Evolutionary conservation across 352 stramenopile genomes (phyloP).

Genomic region (Hyaloperonospora arabidopsidis): DNA sequence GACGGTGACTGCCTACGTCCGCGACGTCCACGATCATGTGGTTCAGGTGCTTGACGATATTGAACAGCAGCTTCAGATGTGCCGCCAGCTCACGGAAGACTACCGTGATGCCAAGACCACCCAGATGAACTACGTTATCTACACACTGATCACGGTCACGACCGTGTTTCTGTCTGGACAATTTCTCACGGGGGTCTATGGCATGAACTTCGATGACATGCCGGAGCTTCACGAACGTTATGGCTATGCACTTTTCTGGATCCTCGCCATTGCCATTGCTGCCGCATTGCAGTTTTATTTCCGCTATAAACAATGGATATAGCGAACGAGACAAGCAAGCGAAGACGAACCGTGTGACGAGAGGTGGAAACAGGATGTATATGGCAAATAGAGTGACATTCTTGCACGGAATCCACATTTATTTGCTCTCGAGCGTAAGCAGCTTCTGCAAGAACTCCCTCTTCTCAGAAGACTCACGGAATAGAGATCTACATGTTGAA

Average conservation of each 20-base stretch:
- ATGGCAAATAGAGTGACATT: slow-evolving; percentile 3
- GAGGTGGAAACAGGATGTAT: not conserved
- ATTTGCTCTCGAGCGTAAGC: slow-evolving; percentile 10
- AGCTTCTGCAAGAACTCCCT: slow-evolving; percentile 37
- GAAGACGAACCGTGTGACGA: slow-evolving; percentile 9
- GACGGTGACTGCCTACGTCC: slow-evolving; percentile 69
- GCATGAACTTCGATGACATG: slow-evolving; percentile 90
- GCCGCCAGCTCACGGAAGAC: slow-evolving; percentile 65
- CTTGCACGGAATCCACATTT: not conserved
- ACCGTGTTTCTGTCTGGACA: slow-evolving; percentile 82
- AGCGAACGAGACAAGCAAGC: not conserved
- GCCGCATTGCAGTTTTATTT: slow-evolving; percentile 72
- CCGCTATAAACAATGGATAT: slow-evolving; percentile 81
- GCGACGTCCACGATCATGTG: slow-evolving; percentile 80
- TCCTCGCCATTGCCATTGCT: slow-evolving; percentile 61
- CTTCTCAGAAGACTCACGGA: slow-evolving; percentile 52
- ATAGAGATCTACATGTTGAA: slow-evolving; percentile 35
- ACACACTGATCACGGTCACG: slow-evolving; percentile 86
- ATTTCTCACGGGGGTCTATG: slow-evolving; percentile 85
- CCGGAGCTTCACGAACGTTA: slow-evolving; percentile 75
- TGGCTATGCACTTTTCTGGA: slow-evolving; percentile 80
- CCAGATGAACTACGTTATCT: slow-evolving; percentile 87
- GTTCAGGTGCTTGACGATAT: slow-evolving; percentile 77
- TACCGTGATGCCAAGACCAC: slow-evolving; percentile 77
- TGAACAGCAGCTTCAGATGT: slow-evolving; percentile 77